Conservation (phyloP, 1,284 basidiomycete genomes). For the Rhodotorula glutinis region DNA sequence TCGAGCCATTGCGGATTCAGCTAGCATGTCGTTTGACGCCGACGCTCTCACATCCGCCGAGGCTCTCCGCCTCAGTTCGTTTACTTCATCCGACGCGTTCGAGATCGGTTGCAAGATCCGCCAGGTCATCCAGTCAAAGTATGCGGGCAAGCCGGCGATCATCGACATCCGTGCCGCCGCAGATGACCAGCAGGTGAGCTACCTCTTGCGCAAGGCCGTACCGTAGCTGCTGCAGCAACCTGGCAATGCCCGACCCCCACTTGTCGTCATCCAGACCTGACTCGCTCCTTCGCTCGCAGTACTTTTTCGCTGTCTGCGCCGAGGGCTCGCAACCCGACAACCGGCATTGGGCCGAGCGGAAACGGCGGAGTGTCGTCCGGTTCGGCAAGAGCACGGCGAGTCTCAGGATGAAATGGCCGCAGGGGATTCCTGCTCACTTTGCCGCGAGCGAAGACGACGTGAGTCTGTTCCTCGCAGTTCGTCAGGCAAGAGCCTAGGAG, state of each 20-base stretch:
- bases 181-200: slow-evolving; percentile 8
- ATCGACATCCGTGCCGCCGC: slow-evolving; percentile 37
- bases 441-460: slow-evolving; percentile 3
- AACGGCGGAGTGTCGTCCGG: slow-evolving; percentile 30
- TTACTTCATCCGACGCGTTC: slow-evolving; percentile 37
- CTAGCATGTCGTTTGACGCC: slow-evolving; percentile 10
- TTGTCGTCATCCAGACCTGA: not conserved
- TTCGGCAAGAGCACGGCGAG: slow-evolving; percentile 24
- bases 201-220: not conserved
- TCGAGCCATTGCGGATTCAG: no score
- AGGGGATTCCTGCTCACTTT: not conserved
- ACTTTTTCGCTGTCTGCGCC: slow-evolving; percentile 36
- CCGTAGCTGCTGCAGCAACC: no score
- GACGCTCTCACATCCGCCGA: slow-evolving; percentile 9
- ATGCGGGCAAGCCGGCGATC: slow-evolving; percentile 26
- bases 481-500: no score
- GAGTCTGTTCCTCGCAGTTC: not conserved
- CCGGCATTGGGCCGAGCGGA: slow-evolving; percentile 33
- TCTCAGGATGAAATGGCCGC: slow-evolving; percentile 26
- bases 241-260: no score
- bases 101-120: slow-evolving; percentile 29
- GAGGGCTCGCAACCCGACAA: slow-evolving; percentile 30
- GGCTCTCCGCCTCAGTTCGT: slow-evolving; percentile 27
- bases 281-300: not conserved
- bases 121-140: slow-evolving; percentile 13